Evolutionary conservation across 306 rosid species (phyloP).

Genomic region (Pterocarpus macrocarpus): DNA sequence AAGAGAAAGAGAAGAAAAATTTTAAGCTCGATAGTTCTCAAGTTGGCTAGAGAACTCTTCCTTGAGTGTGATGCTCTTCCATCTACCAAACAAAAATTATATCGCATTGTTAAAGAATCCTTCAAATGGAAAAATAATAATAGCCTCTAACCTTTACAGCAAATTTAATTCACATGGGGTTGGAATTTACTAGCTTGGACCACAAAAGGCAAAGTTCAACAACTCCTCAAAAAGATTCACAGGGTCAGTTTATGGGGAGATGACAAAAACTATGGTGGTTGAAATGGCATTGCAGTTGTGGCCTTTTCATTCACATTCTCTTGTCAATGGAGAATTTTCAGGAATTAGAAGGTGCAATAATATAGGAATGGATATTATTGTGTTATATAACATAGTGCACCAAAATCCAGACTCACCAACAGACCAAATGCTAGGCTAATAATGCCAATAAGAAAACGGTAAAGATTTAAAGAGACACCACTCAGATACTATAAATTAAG

Average conservation of each 20-base stretch:
- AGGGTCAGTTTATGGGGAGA: constrained; percentile 41
- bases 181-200: constrained; percentile 44
- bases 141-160: constrained; percentile 42
- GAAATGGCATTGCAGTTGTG: constrained; percentile 48
- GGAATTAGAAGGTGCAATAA: constrained; percentile 36
- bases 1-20: constrained; percentile 5
- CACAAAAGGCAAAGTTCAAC: constrained; percentile 56
- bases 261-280: constrained; percentile 46
- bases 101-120: constrained; percentile 29
- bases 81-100: constrained; percentile 6
- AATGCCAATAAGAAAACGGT: constrained; percentile 24
- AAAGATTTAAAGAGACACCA: not conserved
- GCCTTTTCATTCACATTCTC: constrained; percentile 41
- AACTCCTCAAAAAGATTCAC: constrained; percentile 44
- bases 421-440: constrained; percentile 38
- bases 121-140: constrained; percentile 26
- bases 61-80: constrained; percentile 30
- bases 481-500: not conserved
- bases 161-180: constrained; percentile 40
- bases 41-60: constrained; percentile 26
- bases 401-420: constrained; percentile 19
- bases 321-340: constrained; percentile 28
- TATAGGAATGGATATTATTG: constrained; percentile 1
- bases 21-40: constrained; percentile 17
- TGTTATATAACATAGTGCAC: constrained; percentile 29